Evolutionary conservation across 2,329 filamentous ascomycete species (phyloP), one percentile per base, ranked within the genome.

Genomic region (Gaeumannomyces sp.): DNA sequence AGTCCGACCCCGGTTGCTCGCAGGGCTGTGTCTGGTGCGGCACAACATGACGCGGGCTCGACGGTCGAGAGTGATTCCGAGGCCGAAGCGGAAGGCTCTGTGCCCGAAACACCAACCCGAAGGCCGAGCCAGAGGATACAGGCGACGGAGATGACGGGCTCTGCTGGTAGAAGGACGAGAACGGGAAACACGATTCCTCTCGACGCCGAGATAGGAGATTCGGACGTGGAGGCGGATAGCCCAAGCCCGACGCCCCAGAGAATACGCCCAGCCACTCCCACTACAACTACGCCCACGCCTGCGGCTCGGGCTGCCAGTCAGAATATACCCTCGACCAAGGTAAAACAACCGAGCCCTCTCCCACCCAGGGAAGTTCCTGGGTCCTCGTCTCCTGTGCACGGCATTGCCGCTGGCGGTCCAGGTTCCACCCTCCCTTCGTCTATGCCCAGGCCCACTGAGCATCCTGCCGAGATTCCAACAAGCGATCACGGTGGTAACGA

Each of bases 401-500:
- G 25, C 13, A 63, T 59, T 27, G 66, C 19, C 19, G 33, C 57
- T 22, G 29, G 62, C 53, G 59, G 38, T 33, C 22, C 58, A 59
- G 31, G 64, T n/a, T 63, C 64, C 25, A 35, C 60, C 29, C n/a
- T 60, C 3, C 38, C 25, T 8, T 62, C 53, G 6, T 62, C 64
- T n/a, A 33, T 35, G 8, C 14, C 56, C 53, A 64, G 38, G n/a
- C 31, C 33, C 14, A 45, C n/a, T 14, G 58, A 59, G n/a, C 64
- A 56, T 28, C 35, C 56, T 10, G 31, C 64, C 8, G 61, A 58
- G 33, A 50, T 60, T 28, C 25, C 61, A 4, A 65, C 57, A 7
- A 63, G 64, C 50, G 45, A 60, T 56, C 31, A 13, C n/a, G 33
- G 65, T 33, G 67, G 66, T 45, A 65, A 57, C 29, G 35, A 19